Conservation (phyloP, 176 grass and related monocot genomes). For the Ensete glaucum region DNA sequence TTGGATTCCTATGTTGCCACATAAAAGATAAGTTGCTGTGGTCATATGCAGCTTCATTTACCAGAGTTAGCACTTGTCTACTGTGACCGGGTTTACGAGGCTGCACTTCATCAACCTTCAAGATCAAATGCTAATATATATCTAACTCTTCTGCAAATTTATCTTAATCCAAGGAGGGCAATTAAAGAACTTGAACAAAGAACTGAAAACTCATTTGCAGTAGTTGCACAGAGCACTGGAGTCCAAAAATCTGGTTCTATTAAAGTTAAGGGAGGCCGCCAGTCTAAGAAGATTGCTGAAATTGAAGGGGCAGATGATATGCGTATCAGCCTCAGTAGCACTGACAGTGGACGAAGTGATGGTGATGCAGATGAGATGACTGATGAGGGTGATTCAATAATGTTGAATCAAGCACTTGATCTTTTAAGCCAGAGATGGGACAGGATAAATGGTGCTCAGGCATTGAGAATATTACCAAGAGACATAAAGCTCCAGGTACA, state of each 20-base stretch:
- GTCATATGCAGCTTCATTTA: conserved; percentile 55
- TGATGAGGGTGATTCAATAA: conserved; percentile 63
- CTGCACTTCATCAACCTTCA: conserved; percentile 52
- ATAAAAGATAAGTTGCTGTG: not conserved
- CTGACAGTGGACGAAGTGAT: conserved; percentile 92
- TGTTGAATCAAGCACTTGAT: conserved; percentile 92
- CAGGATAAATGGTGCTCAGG: conserved; percentile 95
- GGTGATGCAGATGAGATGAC: conserved; percentile 70
- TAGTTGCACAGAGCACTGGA: conserved; percentile 55
- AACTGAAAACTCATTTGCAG: conserved; percentile 29
- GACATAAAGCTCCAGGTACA: conserved; percentile 91
- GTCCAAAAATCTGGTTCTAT: conserved; percentile 33
- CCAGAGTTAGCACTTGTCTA: conserved; percentile 74
- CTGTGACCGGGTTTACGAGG: conserved; percentile 89
- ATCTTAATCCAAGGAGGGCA: conserved; percentile 74
- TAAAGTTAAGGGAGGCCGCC: conserved; percentile 53
- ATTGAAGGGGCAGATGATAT: conserved; percentile 79
- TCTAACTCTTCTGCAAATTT: conserved; percentile 92
- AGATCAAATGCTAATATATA: conserved; percentile 76
- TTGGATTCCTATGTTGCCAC: not conserved
- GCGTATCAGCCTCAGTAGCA: conserved; percentile 52
- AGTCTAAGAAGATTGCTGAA: conserved; percentile 75
- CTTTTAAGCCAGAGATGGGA: conserved; percentile 95
- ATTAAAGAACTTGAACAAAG: conserved; percentile 65
- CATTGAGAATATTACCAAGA: conserved; percentile 85